These are phyloP conservation scores for Puccinia horiana DNA, from an alignment of 1,284 basidiomycete genomes.

Conservation along the genomic window DNA sequence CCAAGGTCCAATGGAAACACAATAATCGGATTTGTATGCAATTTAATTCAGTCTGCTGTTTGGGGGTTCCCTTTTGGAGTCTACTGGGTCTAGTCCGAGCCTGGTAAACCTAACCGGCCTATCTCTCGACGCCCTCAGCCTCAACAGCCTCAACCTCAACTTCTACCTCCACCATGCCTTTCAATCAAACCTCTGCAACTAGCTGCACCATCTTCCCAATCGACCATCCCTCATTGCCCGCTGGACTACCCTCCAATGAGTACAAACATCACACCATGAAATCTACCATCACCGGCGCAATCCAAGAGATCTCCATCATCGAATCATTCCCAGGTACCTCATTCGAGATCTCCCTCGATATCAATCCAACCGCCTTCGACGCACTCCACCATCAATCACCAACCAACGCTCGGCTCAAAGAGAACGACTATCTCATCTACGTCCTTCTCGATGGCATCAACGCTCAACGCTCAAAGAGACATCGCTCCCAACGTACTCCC, in stretches of 20 bases:
- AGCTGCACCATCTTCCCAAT: constrained; percentile 24
- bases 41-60: too few relatives aligned
- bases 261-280: constrained; percentile 29
- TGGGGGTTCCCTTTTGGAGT: too few relatives aligned
- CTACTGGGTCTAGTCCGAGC: too few relatives aligned
- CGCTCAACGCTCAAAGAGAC: constrained; percentile 31
- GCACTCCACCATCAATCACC: constrained; percentile 4
- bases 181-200: not conserved
- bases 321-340: constrained; percentile 25
- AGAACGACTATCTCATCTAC: constrained; percentile 42
- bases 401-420: not conserved
- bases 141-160: too few relatives aligned
- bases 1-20: too few relatives aligned
- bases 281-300: constrained; percentile 13
- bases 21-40: too few relatives aligned
- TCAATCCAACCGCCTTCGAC: constrained; percentile 24
- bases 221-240: constrained; percentile 20
- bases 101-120: too few relatives aligned
- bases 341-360: constrained; percentile 27
- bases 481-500: constrained; percentile 22
- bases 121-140: too few relatives aligned
- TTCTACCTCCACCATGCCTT: constrained; percentile 8
- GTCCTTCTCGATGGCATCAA: constrained; percentile 26
- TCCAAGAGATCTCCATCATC: constrained; percentile 32
- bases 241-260: constrained; percentile 13